Conservation (phyloP, 768 basidiomycete genomes). For the Lentinula raphanica region DNA sequence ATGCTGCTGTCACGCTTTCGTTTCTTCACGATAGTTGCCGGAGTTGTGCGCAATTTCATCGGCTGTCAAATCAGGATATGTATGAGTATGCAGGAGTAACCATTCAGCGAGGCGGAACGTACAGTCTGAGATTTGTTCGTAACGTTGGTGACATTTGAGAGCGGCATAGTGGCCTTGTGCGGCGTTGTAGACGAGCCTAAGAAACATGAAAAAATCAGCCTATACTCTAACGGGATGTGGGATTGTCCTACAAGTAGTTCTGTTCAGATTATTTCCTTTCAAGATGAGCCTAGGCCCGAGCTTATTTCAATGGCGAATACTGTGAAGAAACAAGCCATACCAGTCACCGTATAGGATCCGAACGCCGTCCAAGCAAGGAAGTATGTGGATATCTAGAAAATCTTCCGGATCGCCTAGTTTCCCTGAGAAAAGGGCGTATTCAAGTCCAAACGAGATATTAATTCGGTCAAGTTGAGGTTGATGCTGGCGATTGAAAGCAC, state of each 20-base stretch:
- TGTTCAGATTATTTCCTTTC: background rate
- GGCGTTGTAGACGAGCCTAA: background rate
- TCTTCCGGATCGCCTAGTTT: slow-evolving; percentile 4
- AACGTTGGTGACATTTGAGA: background rate
- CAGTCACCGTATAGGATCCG: background rate
- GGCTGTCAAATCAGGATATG: background rate
- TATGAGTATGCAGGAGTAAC: background rate
- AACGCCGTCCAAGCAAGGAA: background rate
- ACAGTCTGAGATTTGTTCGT: background rate
- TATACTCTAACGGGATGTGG: no score
- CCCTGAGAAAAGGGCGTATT: background rate
- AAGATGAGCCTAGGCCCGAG: background rate
- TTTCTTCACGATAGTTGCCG: background rate
- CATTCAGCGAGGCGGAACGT: background rate
- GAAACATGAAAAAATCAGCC: no score
- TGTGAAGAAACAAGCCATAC: background rate
- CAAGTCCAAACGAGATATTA: background rate
- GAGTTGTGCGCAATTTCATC: background rate
- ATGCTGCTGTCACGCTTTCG: background rate
- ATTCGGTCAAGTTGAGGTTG: background rate
- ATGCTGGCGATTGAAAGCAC: background rate
- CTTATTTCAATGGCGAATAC: background rate
- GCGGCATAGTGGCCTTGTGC: background rate
- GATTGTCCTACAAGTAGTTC: background rate
- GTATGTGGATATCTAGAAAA: background rate